These are phyloP conservation scores for Neoarthrinium moseri DNA, from an alignment of 2,329 filamentous ascomycete species.

Conservation along the genomic window DNA sequence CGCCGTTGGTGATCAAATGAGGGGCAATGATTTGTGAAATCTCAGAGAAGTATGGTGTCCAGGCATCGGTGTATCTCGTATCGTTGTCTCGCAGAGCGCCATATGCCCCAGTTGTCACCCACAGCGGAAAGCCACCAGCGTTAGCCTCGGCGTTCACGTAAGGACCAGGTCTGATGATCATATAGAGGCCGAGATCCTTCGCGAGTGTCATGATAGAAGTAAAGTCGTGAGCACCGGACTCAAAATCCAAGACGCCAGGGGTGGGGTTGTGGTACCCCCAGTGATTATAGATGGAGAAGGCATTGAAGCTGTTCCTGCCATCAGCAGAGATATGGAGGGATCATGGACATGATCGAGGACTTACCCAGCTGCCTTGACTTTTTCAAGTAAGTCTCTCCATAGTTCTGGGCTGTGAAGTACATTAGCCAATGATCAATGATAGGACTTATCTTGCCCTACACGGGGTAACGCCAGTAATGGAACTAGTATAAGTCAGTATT, in stretches of 20 bases:
- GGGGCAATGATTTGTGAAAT: conserved; percentile 49
- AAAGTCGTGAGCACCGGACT: conserved; percentile 52
- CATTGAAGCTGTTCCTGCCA: conserved; percentile 37
- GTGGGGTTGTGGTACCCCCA: conserved; percentile 40
- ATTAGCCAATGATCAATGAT: background rate
- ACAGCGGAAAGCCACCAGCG: conserved; percentile 61
- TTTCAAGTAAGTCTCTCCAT: conserved; percentile 40
- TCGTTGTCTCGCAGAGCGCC: conserved; percentile 53
- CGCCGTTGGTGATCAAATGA: conserved; percentile 56
- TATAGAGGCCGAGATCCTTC: conserved; percentile 52
- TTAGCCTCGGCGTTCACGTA: conserved; percentile 65
- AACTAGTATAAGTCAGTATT: conserved; percentile 24
- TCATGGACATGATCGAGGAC: background rate
- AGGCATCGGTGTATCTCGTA: conserved; percentile 48
- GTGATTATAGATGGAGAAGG: conserved; percentile 40
- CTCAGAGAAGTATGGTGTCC: conserved; percentile 51
- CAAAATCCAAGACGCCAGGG: conserved; percentile 42
- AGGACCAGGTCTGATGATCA: conserved; percentile 56
- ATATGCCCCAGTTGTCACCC: conserved; percentile 60
- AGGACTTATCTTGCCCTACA: conserved; percentile 33
- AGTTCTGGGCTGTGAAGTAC: conserved; percentile 27
- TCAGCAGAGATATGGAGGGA: background rate
- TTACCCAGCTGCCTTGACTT: conserved; percentile 39
- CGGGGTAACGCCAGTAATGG: conserved; percentile 40
- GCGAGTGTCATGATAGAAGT: conserved; percentile 50